These are phyloP conservation scores for Colletotrichum lentis DNA, from an alignment of 2,329 filamentous ascomycete genomes.

Conservation along the genomic window DNA sequence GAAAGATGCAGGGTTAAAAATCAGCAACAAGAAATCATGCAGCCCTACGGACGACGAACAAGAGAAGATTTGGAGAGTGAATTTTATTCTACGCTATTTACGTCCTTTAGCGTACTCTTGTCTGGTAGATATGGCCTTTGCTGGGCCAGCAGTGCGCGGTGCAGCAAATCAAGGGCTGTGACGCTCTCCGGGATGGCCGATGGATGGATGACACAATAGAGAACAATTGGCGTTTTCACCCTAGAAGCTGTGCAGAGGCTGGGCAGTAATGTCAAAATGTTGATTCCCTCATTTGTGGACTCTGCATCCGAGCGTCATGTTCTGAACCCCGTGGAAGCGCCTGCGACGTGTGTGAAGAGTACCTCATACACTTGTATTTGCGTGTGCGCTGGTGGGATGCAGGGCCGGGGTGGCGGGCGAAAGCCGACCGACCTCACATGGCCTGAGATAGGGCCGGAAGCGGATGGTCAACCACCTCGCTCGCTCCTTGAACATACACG, in stretches of 20 bases:
- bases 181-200: slow-evolving; percentile 20
- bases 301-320: background rate
- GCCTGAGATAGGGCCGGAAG: slow-evolving; percentile 1
- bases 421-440: slow-evolving; percentile 18
- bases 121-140: slow-evolving; percentile 34
- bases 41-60: slow-evolving; percentile 7
- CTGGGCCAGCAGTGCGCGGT: slow-evolving; percentile 29
- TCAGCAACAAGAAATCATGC: background rate
- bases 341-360: background rate
- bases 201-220: slow-evolving; percentile 36
- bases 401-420: background rate
- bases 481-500: slow-evolving; percentile 7
- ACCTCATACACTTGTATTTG: background rate
- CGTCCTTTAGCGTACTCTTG: slow-evolving; percentile 36
- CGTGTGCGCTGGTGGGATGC: slow-evolving; percentile 9
- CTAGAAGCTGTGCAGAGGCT: slow-evolving; percentile 18
- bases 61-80: slow-evolving; percentile 21
- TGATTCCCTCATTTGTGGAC: background rate
- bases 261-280: slow-evolving; percentile 23
- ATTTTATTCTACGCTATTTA: slow-evolving; percentile 35
- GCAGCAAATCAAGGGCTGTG: slow-evolving; percentile 25
- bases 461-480: slow-evolving; percentile 5
- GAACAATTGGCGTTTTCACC: slow-evolving; percentile 33
- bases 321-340: background rate
- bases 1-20: slow-evolving; percentile 84